phyloP scores from a whole-genome alignment of 352 stramenopile genomes.

The Poterioochromonas sp. region DNA sequence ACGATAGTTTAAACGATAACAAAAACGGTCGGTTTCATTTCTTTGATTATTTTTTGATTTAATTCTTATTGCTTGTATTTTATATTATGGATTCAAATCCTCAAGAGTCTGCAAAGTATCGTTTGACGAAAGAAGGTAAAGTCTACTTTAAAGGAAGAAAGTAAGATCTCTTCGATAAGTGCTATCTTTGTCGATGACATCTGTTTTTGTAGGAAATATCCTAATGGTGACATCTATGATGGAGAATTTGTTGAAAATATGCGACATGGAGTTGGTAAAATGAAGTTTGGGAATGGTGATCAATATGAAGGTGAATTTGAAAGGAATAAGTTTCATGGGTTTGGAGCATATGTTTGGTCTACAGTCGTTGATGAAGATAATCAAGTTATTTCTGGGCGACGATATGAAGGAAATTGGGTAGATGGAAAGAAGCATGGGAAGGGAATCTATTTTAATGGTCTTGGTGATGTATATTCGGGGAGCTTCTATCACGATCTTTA shows the following conservation, averaged over 20 bases:
- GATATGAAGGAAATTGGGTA: constrained; percentile 18
- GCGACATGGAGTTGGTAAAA: not conserved
- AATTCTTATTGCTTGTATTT: no score
- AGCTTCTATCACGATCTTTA: not conserved
- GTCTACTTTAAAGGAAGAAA: constrained; percentile 4
- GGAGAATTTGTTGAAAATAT: constrained; percentile 17
- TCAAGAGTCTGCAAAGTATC: no score
- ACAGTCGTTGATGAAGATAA: not conserved
- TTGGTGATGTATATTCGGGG: constrained; percentile 1
- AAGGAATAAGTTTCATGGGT: not conserved
- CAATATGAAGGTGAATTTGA: not conserved
- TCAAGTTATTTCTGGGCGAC: not conserved
- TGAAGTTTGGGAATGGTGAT: constrained; percentile 20
- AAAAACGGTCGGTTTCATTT: no score
- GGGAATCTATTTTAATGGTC: not conserved
- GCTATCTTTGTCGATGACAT: no score
- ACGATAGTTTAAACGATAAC: no score
- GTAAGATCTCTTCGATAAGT: no score
- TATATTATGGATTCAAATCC: no score
- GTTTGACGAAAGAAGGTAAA: constrained; percentile 14
- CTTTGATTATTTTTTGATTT: no score
- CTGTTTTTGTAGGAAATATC: not conserved
- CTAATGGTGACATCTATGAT: constrained; percentile 14
- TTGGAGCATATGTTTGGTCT: constrained; percentile 6
- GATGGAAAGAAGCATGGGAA: constrained; percentile 21